Evolutionary conservation across 768 basidiomycete genomes (phyloP), one percentile per base, ranked within the genome.

Genomic region (Cyathus striatus): DNA sequence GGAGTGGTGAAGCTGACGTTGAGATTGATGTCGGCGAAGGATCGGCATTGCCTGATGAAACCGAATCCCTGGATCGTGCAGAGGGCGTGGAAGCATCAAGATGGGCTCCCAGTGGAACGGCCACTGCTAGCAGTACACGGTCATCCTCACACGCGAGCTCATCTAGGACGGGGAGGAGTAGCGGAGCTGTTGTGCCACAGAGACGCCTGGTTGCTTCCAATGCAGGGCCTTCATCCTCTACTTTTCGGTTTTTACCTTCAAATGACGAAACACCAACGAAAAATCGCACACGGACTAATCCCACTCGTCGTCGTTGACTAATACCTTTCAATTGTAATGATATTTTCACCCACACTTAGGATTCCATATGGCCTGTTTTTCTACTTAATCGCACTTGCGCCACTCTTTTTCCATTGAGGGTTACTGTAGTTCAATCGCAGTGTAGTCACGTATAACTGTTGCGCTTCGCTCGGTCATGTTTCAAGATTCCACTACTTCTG

Each of bases 201-300:
- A 18, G 40, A 25, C 23, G 20, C 23, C 5, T 22, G 18, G 10
- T 18, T 23, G 35, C 35, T 7, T 9, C 35, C 20, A 7, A 18
- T 9, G 35, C 17, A 18, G n/a, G 34, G 32, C 46, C 42, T 13
- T 39, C 49, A 23, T 41, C 57, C 38, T 53, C 58, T 41, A 66
- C 69, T 34, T 9, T 7, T 9, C 59, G 64, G 30, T 52, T 51
- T 22, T 48, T 66, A 43, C 61, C 62, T 25, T 44, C 53, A 17
- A 60, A 55, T 42, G 60, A 63, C 25, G 79, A 83, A 53, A 81
- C 80, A 1, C 81, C 82, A 26, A 82, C 82, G 18, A 67, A 79
- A 43, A 79, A 81, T 16, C 73, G 81, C 43, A 63, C 70, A 58
- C 72, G 76, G 49, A 63, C n/a, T n/a, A n/a, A n/a, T n/a, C n/a